Base-by-base conservation (phyloP, 495 filamentous ascomycete species). In the Gamarada debralockiae region DNA sequence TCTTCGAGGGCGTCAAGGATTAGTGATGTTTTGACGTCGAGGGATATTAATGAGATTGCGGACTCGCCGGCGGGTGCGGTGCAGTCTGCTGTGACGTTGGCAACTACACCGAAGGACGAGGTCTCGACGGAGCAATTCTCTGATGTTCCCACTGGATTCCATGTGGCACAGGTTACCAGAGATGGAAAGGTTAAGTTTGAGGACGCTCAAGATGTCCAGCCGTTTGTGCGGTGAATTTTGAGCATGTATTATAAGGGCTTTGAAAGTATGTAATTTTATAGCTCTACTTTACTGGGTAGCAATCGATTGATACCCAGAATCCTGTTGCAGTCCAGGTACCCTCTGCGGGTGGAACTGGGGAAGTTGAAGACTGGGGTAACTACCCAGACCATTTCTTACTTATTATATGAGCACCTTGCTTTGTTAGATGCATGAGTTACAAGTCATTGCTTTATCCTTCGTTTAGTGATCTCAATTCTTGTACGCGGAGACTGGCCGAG, bases 11-110 rank as follows among this genome's bases (percentile, higher is more conserved):
- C 83, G 6, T 77, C 86, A 9, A 71, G 85, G 1, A 69, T 95
- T 17, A 79, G 80, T 40, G 93, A 98, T 60, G 78, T 88, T 5
- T 68, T 98, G 46, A 85, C 80, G 15, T 71, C 71, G 10, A 77
- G 79, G 14, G 87, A 97, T 49, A 79, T 96, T 49, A 90, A 91
- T 53, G 93, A 97, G 70, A 80, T 95, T 27, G 92, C 93, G 0
- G 83, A 87, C 55, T 68, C 82, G 1, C 80, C 90, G 38, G 72
- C 81, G 15, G 80, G 84, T 1, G 73, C 72, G 0, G 69, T 78
- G 5, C 70, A 82, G 21, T 58, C 67, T 18, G 71, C 75, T 14
- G 65, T 83, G 3, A 71, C 75, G 42, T 40, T 71, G n/a, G 63
- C 61, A 10, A 65, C 57, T n/a, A 66, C 61, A 61, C 68, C 71